A percentile compares a stretch with the other conserved stretches of the same genome.
Conservation (phyloP, 352 stramenopile species). For the Phytophthora capsici region DNA sequence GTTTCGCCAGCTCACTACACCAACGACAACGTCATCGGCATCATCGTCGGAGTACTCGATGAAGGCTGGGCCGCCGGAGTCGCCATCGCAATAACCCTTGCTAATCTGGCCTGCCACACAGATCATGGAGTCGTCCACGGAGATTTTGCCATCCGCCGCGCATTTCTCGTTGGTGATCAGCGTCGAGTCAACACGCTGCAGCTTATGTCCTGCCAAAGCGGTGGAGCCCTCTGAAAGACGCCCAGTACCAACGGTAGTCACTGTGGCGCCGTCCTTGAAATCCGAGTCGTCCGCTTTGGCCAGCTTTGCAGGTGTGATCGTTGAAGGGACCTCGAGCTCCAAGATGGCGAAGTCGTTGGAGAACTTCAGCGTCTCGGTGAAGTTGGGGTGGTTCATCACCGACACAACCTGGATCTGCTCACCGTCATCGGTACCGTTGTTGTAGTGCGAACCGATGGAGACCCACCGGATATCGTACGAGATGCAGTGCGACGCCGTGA, state of each 20-base stretch:
- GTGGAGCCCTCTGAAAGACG: slow-evolving; percentile 28
- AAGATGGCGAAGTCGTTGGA: slow-evolving; percentile 67
- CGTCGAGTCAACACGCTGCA: slow-evolving; percentile 48
- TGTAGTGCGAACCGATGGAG: slow-evolving; percentile 62
- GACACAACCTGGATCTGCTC: slow-evolving; percentile 57
- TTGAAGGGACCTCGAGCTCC: slow-evolving; percentile 45
- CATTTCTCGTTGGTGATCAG: slow-evolving; percentile 52
- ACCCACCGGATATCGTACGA: slow-evolving; percentile 47
- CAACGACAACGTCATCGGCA: slow-evolving; percentile 48
- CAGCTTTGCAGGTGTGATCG: slow-evolving; percentile 42
- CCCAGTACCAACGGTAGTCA: slow-evolving; percentile 35
- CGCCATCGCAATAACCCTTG: slow-evolving; percentile 62
- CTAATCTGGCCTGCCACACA: slow-evolving; percentile 56
- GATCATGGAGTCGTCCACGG: slow-evolving; percentile 56
- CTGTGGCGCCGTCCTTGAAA: slow-evolving; percentile 34
- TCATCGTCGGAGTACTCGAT: slow-evolving; percentile 34
- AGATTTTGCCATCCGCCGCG: slow-evolving; percentile 23
- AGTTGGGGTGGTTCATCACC: slow-evolving; percentile 59
- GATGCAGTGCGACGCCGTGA: slow-evolving; percentile 56
- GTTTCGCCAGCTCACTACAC: slow-evolving; percentile 65
- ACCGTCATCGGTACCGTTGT: slow-evolving; percentile 48
- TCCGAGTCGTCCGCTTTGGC: slow-evolving; percentile 34
- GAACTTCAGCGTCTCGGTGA: slow-evolving; percentile 27
- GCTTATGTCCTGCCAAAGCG: slow-evolving; percentile 19
- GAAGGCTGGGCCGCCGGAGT: slow-evolving; percentile 62